A percentile compares a stretch with the other conserved stretches of the same genome.
Conservation (phyloP, 495 filamentous ascomycete species). For the Neurospora discreta region DNA sequence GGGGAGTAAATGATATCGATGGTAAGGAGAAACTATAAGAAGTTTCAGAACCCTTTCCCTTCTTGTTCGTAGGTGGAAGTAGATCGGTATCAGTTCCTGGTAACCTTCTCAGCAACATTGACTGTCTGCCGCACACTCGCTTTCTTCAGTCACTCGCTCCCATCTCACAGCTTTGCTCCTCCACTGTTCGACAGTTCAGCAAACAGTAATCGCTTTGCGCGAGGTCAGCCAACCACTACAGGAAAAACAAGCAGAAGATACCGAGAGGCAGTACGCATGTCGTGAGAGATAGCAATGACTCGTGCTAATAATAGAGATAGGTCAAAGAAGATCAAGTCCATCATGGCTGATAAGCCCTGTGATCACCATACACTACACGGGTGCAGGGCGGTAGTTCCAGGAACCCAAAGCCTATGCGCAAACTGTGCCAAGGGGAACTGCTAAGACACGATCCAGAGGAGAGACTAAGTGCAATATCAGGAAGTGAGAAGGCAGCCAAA, state of each 20-base stretch:
- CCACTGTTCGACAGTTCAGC: too few relatives aligned
- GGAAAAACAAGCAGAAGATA: too few relatives aligned
- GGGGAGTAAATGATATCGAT: not conserved
- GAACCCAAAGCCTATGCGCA: conserved; percentile 8
- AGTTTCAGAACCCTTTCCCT: not conserved
- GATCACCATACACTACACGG: conserved; percentile 11
- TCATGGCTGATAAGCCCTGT: conserved; percentile 17
- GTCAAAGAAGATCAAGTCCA: not conserved
- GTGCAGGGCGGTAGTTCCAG: conserved; percentile 5
- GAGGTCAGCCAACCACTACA: not conserved
- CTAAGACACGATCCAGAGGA: not conserved
- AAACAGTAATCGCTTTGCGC: not conserved
- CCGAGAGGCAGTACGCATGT: not conserved
- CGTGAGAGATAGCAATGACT: not conserved
- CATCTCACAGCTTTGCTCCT: too few relatives aligned
- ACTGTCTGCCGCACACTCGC: too few relatives aligned
- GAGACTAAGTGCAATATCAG: not conserved
- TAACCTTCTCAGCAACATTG: too few relatives aligned
- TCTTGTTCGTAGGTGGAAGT: not conserved
- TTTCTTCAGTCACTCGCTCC: too few relatives aligned
- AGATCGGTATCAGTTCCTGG: too few relatives aligned
- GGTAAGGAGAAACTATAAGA: not conserved
- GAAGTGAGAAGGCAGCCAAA: not conserved
- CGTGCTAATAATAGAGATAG: not conserved
- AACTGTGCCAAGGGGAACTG: conserved; percentile 9